Base-by-base conservation (phyloP, 2,329 filamentous ascomycete species). In the Aschersonia sp. region DNA sequence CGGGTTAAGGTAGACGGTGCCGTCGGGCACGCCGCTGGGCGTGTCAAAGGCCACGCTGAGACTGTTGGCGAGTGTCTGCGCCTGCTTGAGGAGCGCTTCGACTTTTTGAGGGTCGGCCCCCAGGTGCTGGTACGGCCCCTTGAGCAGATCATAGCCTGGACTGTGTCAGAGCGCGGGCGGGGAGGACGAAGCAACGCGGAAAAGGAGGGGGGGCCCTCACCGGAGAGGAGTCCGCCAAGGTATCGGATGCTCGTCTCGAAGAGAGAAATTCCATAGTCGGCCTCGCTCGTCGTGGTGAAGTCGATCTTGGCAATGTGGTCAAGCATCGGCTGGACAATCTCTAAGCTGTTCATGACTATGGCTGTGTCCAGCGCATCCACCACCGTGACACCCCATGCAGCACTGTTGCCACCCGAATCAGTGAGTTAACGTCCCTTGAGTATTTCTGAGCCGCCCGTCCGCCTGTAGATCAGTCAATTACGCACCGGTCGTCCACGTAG, bases 161-260 rank as follows among this genome's bases (percentile, higher is more conserved):
- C 3, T 22, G 22, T 22, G 22, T 22, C 22, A 22, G 22, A 22
- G 41, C 11, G 30, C 14, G 32, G 29, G 43, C 3, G 32, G 32
- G 32, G 32, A 8, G 11, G 32, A 37, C 7, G 8, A 37, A 8
- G 32, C 8, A 3, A 37, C 32, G 32, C 32, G 32, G 8, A 31
- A 30, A 32, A 44, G 43, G 43, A 44, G 32, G 41, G 32, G 32
- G 32, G 32, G 32, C 32, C 2, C 55, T 22, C 53, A 75, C 81
- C 85, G 2, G 87, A 84, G 7, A 95, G 59, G 56, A 95, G 71
- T 12, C 87, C 88, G 8, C 78, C 88, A 1, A 95, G 67, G 57
- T 94, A 94, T 31, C 88, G 81, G 58, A 95, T 94, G 0, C 86
- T 95, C 0, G 87, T 94, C 65, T 95, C 88, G 57, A 95, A 95